Conservation (phyloP, 805 yeast species). For the Saccharomyces mikatae region DNA sequence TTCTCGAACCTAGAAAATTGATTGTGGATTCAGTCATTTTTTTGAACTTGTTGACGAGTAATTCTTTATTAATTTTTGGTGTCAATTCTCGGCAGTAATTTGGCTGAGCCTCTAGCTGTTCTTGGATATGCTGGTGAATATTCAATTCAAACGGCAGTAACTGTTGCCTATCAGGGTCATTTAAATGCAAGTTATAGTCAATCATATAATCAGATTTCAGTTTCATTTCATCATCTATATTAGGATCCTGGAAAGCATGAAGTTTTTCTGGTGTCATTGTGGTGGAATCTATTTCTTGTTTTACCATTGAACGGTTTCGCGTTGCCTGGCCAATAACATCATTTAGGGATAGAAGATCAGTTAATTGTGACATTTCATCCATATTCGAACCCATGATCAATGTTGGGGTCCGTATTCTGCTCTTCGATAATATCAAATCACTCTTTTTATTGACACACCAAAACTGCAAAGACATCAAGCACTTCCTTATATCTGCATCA, state of each 20-base stretch:
- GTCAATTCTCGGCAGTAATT: neutral
- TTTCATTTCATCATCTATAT: constrained; percentile 17
- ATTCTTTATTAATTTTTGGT: neutral
- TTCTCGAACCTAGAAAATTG: constrained; percentile 13
- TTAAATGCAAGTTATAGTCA: constrained; percentile 21
- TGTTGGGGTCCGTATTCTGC: neutral
- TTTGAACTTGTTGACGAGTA: neutral
- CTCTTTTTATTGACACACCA: constrained; percentile 2
- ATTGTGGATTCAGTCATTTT: constrained; percentile 9
- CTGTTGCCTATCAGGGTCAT: constrained; percentile 9
- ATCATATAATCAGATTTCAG: constrained; percentile 21
- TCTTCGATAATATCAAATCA: neutral
- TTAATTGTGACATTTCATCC: neutral
- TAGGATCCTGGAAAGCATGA: neutral
- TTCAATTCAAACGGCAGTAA: constrained; percentile 21
- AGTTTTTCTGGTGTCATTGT: constrained; percentile 11
- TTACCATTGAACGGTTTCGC: constrained; percentile 15
- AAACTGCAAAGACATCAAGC: constrained; percentile 39
- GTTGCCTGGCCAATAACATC: constrained; percentile 13
- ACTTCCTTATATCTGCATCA: constrained; percentile 40
- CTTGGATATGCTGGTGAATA: constrained; percentile 8
- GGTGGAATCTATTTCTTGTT: constrained; percentile 18
- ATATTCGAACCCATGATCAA: neutral
- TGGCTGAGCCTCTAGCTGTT: constrained; percentile 1
- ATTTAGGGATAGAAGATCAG: constrained; percentile 14